A percentile compares a stretch with the other conserved stretches of the same genome.
Evolutionary conservation across 23 red algal genomes (phyloP).

Genomic region (Cyanidiococcus yangmingshanensis): DNA sequence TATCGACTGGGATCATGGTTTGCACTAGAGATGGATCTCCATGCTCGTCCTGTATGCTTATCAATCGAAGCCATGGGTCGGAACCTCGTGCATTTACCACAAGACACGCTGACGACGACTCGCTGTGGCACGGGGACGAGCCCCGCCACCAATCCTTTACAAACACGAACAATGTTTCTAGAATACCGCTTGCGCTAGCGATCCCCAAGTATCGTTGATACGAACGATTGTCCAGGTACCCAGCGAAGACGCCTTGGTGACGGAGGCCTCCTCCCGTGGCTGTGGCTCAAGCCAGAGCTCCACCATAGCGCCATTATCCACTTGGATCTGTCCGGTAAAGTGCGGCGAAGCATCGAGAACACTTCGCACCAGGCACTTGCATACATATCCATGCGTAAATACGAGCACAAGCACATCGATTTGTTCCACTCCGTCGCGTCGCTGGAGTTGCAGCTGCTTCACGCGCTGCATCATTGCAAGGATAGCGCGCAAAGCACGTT

Average conservation of each 20-base stretch:
- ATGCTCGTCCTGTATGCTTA: too few species aligned
- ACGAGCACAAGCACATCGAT: constrained; percentile 5
- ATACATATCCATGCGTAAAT: constrained; percentile 9
- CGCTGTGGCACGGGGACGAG: too few species aligned
- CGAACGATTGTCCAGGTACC: neutral
- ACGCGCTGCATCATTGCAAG: neutral
- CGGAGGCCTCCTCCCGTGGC: neutral
- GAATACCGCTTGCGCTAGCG: neutral
- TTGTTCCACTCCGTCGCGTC: neutral
- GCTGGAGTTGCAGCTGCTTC: neutral
- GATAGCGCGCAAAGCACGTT: neutral
- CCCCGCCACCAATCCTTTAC: too few species aligned
- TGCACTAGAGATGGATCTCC: too few species aligned
- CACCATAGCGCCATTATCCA: constrained; percentile 15
- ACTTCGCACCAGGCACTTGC: constrained; percentile 7
- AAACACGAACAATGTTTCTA: neutral
- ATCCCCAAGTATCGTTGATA: neutral
- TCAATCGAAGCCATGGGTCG: too few species aligned
- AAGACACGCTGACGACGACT: too few species aligned
- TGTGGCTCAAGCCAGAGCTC: constrained; percentile 11
- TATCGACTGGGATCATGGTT: too few species aligned
- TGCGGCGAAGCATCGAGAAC: constrained; percentile 10
- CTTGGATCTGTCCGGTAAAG: neutral
- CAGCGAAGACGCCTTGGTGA: neutral
- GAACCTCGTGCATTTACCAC: too few species aligned